Evolutionary conservation across 495 filamentous ascomycete species (phyloP).

Genomic region (Lichenothelia convexa): DNA sequence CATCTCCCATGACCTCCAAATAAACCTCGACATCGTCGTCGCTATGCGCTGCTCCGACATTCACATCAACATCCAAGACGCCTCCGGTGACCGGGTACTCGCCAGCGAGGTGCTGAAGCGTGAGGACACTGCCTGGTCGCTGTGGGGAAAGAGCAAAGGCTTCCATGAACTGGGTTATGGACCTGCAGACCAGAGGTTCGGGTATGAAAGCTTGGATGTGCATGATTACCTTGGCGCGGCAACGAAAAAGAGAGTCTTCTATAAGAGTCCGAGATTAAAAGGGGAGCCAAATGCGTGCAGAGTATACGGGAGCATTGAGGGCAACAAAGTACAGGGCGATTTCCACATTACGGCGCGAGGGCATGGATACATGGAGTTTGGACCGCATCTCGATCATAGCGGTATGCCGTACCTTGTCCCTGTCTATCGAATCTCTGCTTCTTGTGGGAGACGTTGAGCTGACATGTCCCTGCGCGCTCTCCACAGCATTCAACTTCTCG

Average conservation of each 20-base stretch:
- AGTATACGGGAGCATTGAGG: conserved; percentile 73
- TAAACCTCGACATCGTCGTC: conserved; percentile 92
- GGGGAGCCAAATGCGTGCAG: conserved; percentile 47
- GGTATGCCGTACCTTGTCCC: conserved; percentile 31
- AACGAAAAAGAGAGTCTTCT: conserved; percentile 44
- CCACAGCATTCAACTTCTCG: conserved; percentile 84
- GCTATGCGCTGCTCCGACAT: conserved; percentile 75
- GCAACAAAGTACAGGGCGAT: conserved; percentile 94
- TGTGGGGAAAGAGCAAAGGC: conserved; percentile 59
- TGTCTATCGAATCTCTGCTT: neutral
- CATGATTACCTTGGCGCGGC: conserved; percentile 53
- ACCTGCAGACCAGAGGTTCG: conserved; percentile 3
- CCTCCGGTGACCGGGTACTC: conserved; percentile 74
- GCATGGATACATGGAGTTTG: conserved; percentile 73
- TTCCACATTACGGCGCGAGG: conserved; percentile 95
- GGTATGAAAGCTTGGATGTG: conserved; percentile 46
- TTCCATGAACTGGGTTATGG: conserved; percentile 43
- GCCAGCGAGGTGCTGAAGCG: conserved; percentile 55
- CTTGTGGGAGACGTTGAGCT: neutral
- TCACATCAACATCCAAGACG: conserved; percentile 95
- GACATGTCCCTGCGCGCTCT: neutral
- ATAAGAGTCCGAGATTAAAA: conserved; percentile 48
- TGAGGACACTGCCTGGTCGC: conserved; percentile 60
- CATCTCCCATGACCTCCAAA: conserved; percentile 68
- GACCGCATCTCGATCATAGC: conserved; percentile 65